These are phyloP conservation scores for Naganishia sp. DNA, from an alignment of 1,284 basidiomycete genomes.

Conservation along the genomic window DNA sequence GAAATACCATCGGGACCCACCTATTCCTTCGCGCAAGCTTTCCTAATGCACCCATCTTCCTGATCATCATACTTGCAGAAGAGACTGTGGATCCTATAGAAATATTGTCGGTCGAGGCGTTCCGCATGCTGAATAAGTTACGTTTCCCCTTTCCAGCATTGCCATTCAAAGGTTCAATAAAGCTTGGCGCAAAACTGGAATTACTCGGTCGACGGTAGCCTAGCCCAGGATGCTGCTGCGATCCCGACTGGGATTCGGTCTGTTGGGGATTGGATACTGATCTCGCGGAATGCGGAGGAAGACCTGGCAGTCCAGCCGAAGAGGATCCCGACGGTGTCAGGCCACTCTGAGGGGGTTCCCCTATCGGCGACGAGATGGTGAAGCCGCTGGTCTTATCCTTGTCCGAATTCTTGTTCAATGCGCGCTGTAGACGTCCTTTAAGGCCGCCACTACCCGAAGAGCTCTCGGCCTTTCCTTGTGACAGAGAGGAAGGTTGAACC, in stretches of 20 bases:
- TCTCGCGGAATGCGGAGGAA: slow-evolving; percentile 35
- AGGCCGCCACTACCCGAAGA: slow-evolving; percentile 41
- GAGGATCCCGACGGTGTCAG: slow-evolving; percentile 29
- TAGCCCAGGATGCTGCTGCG: slow-evolving; percentile 18
- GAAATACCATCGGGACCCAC: slow-evolving; percentile 36
- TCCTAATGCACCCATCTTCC: slow-evolving; percentile 91
- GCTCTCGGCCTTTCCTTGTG: slow-evolving; percentile 45
- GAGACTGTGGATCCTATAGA: slow-evolving; percentile 95
- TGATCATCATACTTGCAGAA: slow-evolving; percentile 94
- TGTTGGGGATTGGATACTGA: slow-evolving; percentile 32
- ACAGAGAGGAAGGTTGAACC: slow-evolving; percentile 35
- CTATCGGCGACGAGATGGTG: slow-evolving; percentile 20
- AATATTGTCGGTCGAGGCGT: slow-evolving; percentile 95
- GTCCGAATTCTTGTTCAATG: slow-evolving; percentile 27
- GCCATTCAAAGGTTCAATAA: slow-evolving; percentile 32
- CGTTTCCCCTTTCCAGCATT: slow-evolving; percentile 58
- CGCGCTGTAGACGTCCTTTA: slow-evolving; percentile 31
- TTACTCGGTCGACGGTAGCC: slow-evolving; percentile 33
- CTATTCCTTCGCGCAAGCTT: slow-evolving; percentile 85
- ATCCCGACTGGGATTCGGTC: neutral
- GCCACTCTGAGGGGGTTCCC: slow-evolving; percentile 4
- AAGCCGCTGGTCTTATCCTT: slow-evolving; percentile 34
- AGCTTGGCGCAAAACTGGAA: slow-evolving; percentile 33
- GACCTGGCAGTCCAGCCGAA: slow-evolving; percentile 28
- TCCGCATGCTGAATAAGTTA: slow-evolving; percentile 81